Base-by-base conservation (phyloP, 1,139 yeast species). In the Blastobotrys indianensis region DNA sequence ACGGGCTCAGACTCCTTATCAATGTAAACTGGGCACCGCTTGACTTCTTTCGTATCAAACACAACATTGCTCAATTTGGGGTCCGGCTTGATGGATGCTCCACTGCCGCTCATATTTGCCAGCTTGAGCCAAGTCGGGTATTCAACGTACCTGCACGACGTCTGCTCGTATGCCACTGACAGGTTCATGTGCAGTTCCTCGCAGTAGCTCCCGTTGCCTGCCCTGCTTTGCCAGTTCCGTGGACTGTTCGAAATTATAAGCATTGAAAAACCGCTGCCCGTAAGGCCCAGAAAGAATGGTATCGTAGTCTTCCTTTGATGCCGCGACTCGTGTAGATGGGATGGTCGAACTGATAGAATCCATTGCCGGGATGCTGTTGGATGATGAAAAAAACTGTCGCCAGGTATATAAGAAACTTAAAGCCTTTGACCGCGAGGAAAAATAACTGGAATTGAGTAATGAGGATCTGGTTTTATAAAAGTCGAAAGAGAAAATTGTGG, bases 21-120 rank as follows among this genome's bases (percentile, higher is more conserved):
- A 13, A 25, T 17, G 13, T 36, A 20, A 2, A 39, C 29, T 39
- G 37, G 44, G 16, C 20, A 28, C 31, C 31, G 45, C 29, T 41
- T 41, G 25, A 41, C 31, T 13, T 17, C 20, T 25, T 41, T 41
- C 11, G 45, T 41, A 25, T 41, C 45, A 11, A 41, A 41, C 17
- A 41, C n/a, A 8, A 35, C 2, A 2, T 15, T 17, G n/a, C n/a
- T 12, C 36, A 29, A 4, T 13, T 13, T 12, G 2, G 32, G 28
- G 12, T 41, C 37, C 2, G 36, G 11, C 17, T 30, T 16, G 9
- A 41, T 30, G 15, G 38, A 10, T 6, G 11, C n/a, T 10, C 16
- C 36, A 5, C 36, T 36, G 17, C 37, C 45, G 4, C 36, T 10
- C 36, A 35, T 20, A 15, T 41, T 41, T 28, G 40, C 40, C 20